Percentiles rank a stretch among this genome's conserved stretches.
Evolutionary conservation across 2,329 filamentous ascomycete genomes (phyloP).

Genomic region (Claviceps sp.): DNA sequence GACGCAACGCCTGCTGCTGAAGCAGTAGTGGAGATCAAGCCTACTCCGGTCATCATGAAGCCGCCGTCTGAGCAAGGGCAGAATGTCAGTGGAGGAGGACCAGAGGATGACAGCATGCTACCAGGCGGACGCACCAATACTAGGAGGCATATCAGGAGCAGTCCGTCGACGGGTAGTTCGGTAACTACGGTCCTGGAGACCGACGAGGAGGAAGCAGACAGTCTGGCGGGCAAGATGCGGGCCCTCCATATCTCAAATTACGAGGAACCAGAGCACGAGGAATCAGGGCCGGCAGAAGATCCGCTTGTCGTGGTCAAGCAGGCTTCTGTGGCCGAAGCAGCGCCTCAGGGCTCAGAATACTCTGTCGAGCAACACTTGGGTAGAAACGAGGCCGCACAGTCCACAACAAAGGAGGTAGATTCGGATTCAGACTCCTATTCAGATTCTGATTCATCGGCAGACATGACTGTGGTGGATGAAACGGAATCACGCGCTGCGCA

Average conservation of each 20-base stretch:
- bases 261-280: conserved; percentile 31
- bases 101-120: conserved; percentile 37
- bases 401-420: not conserved
- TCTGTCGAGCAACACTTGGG: not conserved
- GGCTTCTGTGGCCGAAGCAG: conserved; percentile 13
- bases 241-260: conserved; percentile 36
- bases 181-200: conserved; percentile 75
- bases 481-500: not conserved
- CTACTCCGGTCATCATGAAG: conserved; percentile 23
- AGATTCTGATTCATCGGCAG: conserved; percentile 1
- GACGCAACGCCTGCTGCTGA: conserved; percentile 34
- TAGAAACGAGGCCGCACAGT: not conserved
- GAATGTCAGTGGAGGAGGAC: conserved; percentile 11
- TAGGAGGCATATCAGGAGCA: conserved; percentile 67
- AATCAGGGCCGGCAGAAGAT: conserved; percentile 25
- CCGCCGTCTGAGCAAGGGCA: conserved; percentile 18
- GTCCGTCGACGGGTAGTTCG: conserved; percentile 63
- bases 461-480: conserved; percentile 2
- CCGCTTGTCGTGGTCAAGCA: conserved; percentile 29
- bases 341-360: conserved; percentile 4
- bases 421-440: not conserved
- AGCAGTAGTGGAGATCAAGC: conserved; percentile 28
- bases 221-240: conserved; percentile 31
- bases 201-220: conserved; percentile 55
- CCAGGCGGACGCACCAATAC: conserved; percentile 53